A percentile compares a stretch with the other conserved stretches of the same genome.
These are phyloP conservation scores for Linnemannia schmuckeri DNA, from an alignment of 192 early-diverging fungal genomes.

Conservation along the genomic window DNA sequence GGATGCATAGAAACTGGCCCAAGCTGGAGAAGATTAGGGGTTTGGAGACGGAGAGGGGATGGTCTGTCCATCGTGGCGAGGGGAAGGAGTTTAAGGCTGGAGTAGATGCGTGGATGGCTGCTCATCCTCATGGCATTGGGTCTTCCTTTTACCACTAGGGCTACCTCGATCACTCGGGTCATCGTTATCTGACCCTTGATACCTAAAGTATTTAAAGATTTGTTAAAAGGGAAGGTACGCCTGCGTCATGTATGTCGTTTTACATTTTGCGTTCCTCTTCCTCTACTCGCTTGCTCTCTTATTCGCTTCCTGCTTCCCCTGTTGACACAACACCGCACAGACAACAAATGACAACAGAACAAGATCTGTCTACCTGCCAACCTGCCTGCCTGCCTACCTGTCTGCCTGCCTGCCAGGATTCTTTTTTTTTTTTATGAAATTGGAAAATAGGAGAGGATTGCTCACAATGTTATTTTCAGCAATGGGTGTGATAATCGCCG, in stretches of 20 bases:
- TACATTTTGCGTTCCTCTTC: background rate
- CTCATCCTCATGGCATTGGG: background rate
- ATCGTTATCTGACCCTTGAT: no score
- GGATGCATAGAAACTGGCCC: background rate
- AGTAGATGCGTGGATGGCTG: background rate
- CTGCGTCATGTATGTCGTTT: no score
- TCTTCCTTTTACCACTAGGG: background rate
- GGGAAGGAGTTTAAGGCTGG: background rate
- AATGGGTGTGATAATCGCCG: no score
- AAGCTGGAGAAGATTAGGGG: background rate
- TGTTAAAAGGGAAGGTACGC: background rate
- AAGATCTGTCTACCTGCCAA: background rate
- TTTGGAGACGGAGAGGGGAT: background rate
- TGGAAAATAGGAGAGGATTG: no score
- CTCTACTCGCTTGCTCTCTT: background rate
- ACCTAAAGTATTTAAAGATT: no score
- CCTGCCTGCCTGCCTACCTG: no score
- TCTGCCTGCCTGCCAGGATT: background rate
- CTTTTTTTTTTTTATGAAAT: background rate
- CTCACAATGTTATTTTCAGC: no score
- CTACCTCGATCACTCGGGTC: no score
- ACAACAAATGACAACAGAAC: background rate
- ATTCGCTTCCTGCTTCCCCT: background rate
- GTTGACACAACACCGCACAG: background rate
- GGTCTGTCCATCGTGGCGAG: background rate